Evolutionary conservation across 257 asterid species (phyloP), one percentile per base, ranked within the genome.

Genomic region (Pogostemon cablin): DNA sequence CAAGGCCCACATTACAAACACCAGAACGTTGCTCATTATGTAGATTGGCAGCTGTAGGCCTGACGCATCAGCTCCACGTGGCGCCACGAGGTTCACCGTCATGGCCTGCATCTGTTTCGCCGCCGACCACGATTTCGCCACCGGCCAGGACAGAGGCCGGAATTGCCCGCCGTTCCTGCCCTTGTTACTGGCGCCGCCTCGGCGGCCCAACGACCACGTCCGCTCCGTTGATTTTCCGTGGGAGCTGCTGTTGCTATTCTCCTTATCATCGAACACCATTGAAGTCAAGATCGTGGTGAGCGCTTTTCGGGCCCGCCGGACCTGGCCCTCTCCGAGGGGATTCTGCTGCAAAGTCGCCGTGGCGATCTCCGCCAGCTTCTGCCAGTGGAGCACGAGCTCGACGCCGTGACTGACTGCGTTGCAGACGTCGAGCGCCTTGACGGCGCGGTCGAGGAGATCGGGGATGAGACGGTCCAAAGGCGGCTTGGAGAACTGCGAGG

Each of bases 41-140:
- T 87, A 93, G 1, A 88, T 78, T 4, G 98, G 92, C 72, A 86
- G 39, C 3, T 95, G 89, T 12, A 84, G 77, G 1, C 90, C 88
- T 0, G 75, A 81, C 2, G 86, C 62, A 73, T 91, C 98, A 0
- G 78, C 89, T 0, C 96, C 96, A n/a, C 97, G 95, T 25, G 98
- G 97, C 57, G 85, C 83, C 7, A 69, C 90, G 0, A 91, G 86
- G 55, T 78, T 91, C 17, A 88, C 61, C 0, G 95, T 77, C 95
- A 93, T 91, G 1, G 90, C 85, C 7, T 91, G 96, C 1, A 89
- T 81, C 81, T 91, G 96, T 46, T 89, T 93, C 3, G 98, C 82
- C 1, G 96, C 89, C 0, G 98, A 88, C 97, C 98, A 93, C 0
- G 96, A 82, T 32, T 87, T 88, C 0, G 97, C 91, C 49, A 87